Evolutionary conservation across 495 filamentous ascomycete genomes (phyloP), one percentile per base, ranked within the genome.

Genomic region (Podospora sp.): DNA sequence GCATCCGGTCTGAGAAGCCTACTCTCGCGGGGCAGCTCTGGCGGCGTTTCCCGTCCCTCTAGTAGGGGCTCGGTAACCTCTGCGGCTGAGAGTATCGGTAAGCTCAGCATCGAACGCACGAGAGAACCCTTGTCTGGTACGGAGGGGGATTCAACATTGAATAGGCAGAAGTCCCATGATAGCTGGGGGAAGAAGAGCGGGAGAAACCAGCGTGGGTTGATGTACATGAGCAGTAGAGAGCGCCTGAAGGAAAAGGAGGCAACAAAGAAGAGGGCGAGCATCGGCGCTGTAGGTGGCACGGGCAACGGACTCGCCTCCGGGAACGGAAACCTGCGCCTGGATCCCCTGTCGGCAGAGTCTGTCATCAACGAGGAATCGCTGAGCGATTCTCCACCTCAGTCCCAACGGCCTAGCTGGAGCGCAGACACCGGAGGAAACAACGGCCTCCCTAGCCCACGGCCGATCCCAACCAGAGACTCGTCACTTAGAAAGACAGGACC

Each of bases 391-490:
- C 77, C 77, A 24, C 71, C 70, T 40, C 68, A 24, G 12, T 40
- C 63, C 22, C 69, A 58, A 62, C 68, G 61, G 27, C 40, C 29
- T 51, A 71, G 58, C 55, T 63, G 69, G 29, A 63, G 36, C 26
- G n/a, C 51, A 7, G 68, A 69, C 5, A n/a, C 36, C 1, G 20
- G 36, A 25, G 29, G 59, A 22, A 40, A 51, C 49, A 65, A 33
- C 55, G 57, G 36, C 18, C 35, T 69, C 1, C 65, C 71, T 6
- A 71, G 67, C 58, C 72, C 78, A 58, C 84, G 75, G 68, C 76
- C 84, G 11, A 90, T 92, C 57, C 90, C 90, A 6, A 80, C 84
- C 4, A 81, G 89, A 62, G 89, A 91, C 58, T 92, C 89, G 1
- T 91, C 89, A 7, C 72, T 92, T 49, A 81, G 89, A 50, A 90